These are phyloP conservation scores for Psophocarpus tetragonolobus DNA, from an alignment of 306 rosid genomes.

Conservation along the genomic window DNA sequence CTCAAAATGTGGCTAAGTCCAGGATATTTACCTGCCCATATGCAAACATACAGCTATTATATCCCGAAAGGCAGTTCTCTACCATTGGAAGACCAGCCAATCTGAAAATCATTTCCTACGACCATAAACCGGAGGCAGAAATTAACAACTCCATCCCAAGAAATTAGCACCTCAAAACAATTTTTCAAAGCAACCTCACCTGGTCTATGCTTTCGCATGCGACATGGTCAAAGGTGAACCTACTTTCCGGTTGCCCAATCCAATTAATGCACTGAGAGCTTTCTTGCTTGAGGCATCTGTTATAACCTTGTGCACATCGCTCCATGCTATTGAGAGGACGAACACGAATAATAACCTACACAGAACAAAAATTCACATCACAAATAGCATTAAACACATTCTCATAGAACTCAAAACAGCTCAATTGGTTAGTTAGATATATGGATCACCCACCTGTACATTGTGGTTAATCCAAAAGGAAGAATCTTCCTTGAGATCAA, in stretches of 20 bases:
- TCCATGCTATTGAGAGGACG: conserved; percentile 96
- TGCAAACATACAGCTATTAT: conserved; percentile 97
- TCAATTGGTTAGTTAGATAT: background rate
- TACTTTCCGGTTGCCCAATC: conserved; percentile 88
- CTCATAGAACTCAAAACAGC: background rate
- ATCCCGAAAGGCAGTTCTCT: conserved; percentile 95
- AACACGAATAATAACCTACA: conserved; percentile 86
- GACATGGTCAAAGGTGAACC: conserved; percentile 93
- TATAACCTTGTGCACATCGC: conserved; percentile 62
- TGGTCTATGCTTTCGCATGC: conserved; percentile 97
- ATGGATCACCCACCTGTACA: conserved; percentile 76
- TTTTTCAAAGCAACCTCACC: conserved; percentile 48
- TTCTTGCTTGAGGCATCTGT: conserved; percentile 89
- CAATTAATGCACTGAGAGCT: conserved; percentile 70
- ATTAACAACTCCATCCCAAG: conserved; percentile 20
- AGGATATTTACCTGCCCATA: conserved; percentile 83
- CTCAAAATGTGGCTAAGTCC: conserved; percentile 3
- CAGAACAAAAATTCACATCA: conserved; percentile 23
- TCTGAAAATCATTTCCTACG: conserved; percentile 88
- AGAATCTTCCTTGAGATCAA: conserved; percentile 89
- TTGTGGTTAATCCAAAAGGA: conserved; percentile 97
- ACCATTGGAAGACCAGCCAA: conserved; percentile 98
- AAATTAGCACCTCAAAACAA: background rate
- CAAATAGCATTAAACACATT: conserved; percentile 32
- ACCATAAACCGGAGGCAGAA: conserved; percentile 16